Base-by-base conservation (phyloP, 805 yeast genomes). In the Starmerella asiatica region DNA sequence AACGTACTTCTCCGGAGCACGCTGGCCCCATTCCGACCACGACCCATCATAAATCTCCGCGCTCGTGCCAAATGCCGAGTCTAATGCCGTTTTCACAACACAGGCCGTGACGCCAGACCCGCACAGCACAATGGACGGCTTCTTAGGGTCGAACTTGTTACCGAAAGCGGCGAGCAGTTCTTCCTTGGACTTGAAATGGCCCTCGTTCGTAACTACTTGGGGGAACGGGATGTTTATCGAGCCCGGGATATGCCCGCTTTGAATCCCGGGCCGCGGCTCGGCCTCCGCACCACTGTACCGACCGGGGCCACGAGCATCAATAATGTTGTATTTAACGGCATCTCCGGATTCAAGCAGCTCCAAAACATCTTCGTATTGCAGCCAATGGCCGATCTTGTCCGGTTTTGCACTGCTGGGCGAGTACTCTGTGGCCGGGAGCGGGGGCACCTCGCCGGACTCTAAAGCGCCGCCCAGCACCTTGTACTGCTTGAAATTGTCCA, bases 91-190 rank as follows among this genome's bases (percentile, higher is more conserved):
- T 58, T 81, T 79, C 34, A 88, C 68, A 30, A 91, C 75, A 47
- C 88, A 83, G 1, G 96, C 97, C 9, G 96, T 78, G 36, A 91
- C 96, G 34, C 97, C 98, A 0, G 96, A 79, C 21, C 97, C 98
- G 57, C 98, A 91, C 82, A 82, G 75, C 29, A 79, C 80, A 36
- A 91, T 74, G 16, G 81, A 74, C 11, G 83, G 86, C 52, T 79
- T 77, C 15, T 65, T 59, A 14, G 44, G 42, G 29, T 49, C 47
- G 9, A 63, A 51, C n/a, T n/a, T n/a, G n/a, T n/a, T n/a, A 3
- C 63, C 61, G 30, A 68, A 57, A 31, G 60, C 62, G 7, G 64
- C 54, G 48, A 85, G 69, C 9, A 74, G 56, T 32, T 70, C 73
- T 9, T 57, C 62, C 7, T 63, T 54, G 2, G 70, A 51, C 52